Evolutionary conservation across 1,139 yeast genomes (phyloP).

Genomic region (Debaryomyces sp.): DNA sequence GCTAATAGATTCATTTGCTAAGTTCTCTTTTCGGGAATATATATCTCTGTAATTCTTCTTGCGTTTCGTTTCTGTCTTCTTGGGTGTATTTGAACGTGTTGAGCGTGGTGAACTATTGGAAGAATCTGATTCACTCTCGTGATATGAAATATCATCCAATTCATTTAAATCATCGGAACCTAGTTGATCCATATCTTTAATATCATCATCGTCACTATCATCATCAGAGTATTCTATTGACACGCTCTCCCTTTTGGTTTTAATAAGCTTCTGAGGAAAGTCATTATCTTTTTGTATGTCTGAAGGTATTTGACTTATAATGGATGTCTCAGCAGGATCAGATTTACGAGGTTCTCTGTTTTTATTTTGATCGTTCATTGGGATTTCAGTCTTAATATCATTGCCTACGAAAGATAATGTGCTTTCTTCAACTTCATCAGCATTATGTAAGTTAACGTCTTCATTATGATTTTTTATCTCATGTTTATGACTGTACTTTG

Average conservation of each 20-base stretch:
- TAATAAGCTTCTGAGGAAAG: background rate
- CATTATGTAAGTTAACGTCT: background rate
- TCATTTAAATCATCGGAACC: constrained; percentile 1
- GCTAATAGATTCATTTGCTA: constrained; percentile 24
- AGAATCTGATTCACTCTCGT: background rate
- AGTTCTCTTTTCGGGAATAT: constrained; percentile 26
- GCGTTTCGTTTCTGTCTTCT: background rate
- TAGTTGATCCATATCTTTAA: background rate
- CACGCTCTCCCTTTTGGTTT: background rate
- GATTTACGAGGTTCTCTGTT: background rate
- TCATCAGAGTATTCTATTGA: background rate
- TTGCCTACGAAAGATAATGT: background rate
- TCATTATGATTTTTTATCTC: background rate
- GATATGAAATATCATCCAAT: constrained; percentile 2
- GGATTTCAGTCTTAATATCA: background rate
- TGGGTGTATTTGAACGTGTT: background rate
- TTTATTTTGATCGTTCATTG: background rate
- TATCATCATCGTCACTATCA: background rate
- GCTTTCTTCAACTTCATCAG: background rate
- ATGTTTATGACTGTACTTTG: background rate
- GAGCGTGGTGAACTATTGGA: background rate
- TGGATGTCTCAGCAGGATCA: background rate
- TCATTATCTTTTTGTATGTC: background rate
- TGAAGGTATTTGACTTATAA: background rate
- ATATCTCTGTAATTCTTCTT: constrained; percentile 26